Evolutionary conservation across 768 basidiomycete genomes (phyloP), one percentile per base, ranked within the genome.

Genomic region (Botryobasidium botryosum): DNA sequence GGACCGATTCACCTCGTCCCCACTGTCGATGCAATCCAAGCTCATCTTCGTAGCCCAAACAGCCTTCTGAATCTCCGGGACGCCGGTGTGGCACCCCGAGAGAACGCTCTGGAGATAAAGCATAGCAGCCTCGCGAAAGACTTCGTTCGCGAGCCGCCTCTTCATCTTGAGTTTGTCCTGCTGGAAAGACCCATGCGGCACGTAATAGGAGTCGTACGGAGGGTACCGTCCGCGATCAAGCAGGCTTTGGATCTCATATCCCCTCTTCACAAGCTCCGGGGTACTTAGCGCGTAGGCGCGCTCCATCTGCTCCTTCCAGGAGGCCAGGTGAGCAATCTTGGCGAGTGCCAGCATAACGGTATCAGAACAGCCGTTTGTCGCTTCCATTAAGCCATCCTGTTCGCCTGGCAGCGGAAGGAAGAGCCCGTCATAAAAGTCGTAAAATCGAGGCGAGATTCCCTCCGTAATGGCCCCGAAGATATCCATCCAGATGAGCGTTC

Each of bases 41-140:
- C 68, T 60, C 35, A 68, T 69, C 42, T 72, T 62, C 39, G 82
- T 68, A 33, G 55, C 57, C 24, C 70, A 68, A 24, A 79, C 72
- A 6, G 70, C 72, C 29, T 65, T 60, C 45, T 57, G 62, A 51
- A 85, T 82, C 58, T 85, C 83, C 39, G 75, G 70, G 21, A 85
- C 77, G 53, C 73, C 80, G 40, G 15, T 13, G 10, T 10, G 21
- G 57, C 80, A 75, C 4, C 79, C 82, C 28, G 78, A 80, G 36
- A 86, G 66, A 50, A 87, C 77, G 15, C 77, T 71, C 54, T 76
- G 74, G 28, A 88, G 68, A 61, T 84, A 87, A 31, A 86, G 69
- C 38, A 68, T 66, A n/a, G 84, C 73, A 40, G 81, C 73, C 5
- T 77, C 68, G 44, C 82, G 77, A 68, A 87, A 88, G 50, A 67